phyloP scores from a whole-genome alignment of 2,329 filamentous ascomycete genomes.

The Ramularia endophylla region DNA sequence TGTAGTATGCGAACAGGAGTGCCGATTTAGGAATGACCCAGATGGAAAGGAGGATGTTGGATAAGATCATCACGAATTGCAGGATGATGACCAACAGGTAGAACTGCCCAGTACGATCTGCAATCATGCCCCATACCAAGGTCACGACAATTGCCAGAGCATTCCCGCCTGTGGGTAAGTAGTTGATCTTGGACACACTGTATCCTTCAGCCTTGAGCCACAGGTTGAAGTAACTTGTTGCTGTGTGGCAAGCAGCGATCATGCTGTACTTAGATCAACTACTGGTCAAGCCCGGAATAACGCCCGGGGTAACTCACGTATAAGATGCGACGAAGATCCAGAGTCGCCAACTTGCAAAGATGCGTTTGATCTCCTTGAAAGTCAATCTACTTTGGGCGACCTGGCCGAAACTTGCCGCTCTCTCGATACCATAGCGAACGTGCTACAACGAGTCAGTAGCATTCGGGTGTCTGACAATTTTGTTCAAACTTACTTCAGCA shows the following conservation, averaged over 20 bases:
- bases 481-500: too few relatives aligned
- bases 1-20: background rate
- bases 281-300: too few relatives aligned
- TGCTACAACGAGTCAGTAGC: too few relatives aligned
- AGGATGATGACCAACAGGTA: conserved; percentile 10
- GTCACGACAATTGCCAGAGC: conserved; percentile 12
- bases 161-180: conserved; percentile 10
- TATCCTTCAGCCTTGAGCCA: conserved; percentile 15
- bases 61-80: conserved; percentile 9
- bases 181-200: conserved; percentile 12
- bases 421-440: conserved; percentile 9
- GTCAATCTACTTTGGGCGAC: conserved; percentile 10
- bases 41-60: conserved; percentile 1
- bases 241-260: conserved; percentile 11
- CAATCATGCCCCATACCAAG: conserved; percentile 11
- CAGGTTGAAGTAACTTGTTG: conserved; percentile 15
- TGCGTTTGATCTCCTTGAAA: conserved; percentile 8
- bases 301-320: background rate
- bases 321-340: conserved; percentile 12
- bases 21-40: background rate
- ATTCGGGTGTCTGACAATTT: too few relatives aligned
- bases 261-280: conserved; percentile 1
- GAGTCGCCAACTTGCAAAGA: conserved; percentile 9
- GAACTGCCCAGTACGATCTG: conserved; percentile 8
- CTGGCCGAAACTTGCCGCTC: conserved; percentile 12